Evolutionary conservation across 2,329 filamentous ascomycete species (phyloP).

Genomic region (Fusarium odoratissimum): DNA sequence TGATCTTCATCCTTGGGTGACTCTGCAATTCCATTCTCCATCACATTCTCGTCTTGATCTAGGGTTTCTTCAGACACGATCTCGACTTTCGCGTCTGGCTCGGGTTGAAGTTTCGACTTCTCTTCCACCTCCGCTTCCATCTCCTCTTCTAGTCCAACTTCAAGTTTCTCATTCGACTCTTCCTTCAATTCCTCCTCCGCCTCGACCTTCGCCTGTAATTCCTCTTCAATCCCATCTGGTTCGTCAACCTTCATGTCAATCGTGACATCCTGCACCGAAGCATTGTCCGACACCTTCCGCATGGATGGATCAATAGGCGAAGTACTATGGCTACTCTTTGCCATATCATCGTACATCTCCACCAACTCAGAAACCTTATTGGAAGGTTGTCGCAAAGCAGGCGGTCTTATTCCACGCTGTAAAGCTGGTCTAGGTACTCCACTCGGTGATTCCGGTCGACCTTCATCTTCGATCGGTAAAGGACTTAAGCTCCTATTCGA

Average conservation of each 20-base stretch:
- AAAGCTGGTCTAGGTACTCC: conserved; percentile 31
- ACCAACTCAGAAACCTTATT: conserved; percentile 65
- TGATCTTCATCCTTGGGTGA: not conserved
- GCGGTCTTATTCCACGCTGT: conserved; percentile 9
- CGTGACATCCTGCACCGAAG: not conserved
- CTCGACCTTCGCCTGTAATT: not conserved
- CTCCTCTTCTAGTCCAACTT: not conserved
- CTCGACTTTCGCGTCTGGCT: not conserved
- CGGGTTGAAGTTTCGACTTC: not conserved
- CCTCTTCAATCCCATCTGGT: not conserved
- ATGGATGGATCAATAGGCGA: conserved; percentile 39
- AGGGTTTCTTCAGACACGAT: not conserved
- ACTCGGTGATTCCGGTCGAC: conserved; percentile 35
- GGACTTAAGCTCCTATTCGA: conserved; percentile 22
- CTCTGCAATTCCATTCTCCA: not conserved
- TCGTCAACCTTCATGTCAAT: conserved; percentile 1
- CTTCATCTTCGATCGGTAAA: conserved; percentile 23
- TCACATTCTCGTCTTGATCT: not conserved
- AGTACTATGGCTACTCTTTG: conserved; percentile 38
- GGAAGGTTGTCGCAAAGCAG: conserved; percentile 40
- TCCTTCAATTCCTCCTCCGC: not conserved
- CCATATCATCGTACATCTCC: conserved; percentile 61
- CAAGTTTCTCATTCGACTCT: not conserved
- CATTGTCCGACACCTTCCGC: conserved; percentile 19
- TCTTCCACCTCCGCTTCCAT: not conserved